phyloP scores from a whole-genome alignment of 2,329 filamentous ascomycete species.

The Pestalotiopsis sp. region DNA sequence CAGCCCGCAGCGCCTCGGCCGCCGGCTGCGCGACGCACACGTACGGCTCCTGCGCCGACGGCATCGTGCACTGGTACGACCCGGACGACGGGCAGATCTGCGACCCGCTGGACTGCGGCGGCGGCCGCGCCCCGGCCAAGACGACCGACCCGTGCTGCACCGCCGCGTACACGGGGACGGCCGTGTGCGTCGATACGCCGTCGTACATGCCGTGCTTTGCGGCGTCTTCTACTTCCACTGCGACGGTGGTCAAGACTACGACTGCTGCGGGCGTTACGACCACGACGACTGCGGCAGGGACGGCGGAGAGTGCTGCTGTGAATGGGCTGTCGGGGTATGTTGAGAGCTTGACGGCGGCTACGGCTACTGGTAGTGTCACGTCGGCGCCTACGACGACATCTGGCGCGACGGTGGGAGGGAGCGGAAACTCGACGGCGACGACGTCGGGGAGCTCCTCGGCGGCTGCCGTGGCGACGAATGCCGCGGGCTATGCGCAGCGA shows the following conservation, averaged over 20 bases:
- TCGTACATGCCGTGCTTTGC: slow-evolving; percentile 2
- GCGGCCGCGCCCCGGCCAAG: neutral
- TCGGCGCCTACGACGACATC: too few species aligned
- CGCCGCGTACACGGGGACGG: neutral
- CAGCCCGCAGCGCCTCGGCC: neutral
- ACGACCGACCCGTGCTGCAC: neutral
- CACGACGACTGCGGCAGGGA: neutral
- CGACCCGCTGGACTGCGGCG: slow-evolving; percentile 7
- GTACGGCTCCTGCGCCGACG: slow-evolving; percentile 1
- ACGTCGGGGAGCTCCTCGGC: neutral
- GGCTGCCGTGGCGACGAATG: neutral
- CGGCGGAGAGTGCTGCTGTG: neutral
- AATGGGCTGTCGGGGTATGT: neutral
- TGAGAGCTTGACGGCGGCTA: neutral
- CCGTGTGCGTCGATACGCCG: neutral
- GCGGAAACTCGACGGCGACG: too few species aligned
- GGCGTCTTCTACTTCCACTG: neutral
- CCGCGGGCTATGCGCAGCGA: neutral
- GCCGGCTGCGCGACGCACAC: slow-evolving; percentile 1
- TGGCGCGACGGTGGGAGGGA: too few species aligned
- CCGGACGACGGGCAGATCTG: slow-evolving; percentile 2
- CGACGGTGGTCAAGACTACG: neutral
- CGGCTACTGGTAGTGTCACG: neutral
- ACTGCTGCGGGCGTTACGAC: neutral
- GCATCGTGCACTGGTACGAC: slow-evolving; percentile 6